Evolutionary conservation across 345 rosid genomes (phyloP), one percentile per base, ranked within the genome.

Genomic region (Linum trigynum): DNA sequence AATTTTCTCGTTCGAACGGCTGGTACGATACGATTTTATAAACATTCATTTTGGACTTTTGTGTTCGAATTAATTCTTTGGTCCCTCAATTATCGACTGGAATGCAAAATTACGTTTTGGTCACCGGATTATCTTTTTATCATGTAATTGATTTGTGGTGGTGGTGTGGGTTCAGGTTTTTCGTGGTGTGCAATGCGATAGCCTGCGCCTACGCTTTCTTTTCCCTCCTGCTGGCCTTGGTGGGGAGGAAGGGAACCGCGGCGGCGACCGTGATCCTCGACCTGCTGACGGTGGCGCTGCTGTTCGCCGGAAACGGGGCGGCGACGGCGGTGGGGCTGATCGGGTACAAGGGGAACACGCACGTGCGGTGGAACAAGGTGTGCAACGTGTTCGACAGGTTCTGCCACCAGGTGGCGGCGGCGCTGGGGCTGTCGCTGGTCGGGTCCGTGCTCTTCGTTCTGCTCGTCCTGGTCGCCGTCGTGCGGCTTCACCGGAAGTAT

Each of bases 291-390:
- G 84, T 77, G 73, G 88, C 80, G 5, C 59, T 87, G 61, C 80
- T 87, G 38, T 85, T 77, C 74, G 81, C 91, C 9, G 59, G 85
- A 60, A 71, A 45, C 1, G 90, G 97, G 50, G 90, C 97, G 0
- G 75, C 87, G 16, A 53, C 72, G 1, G 86, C 87, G 15, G 55
- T 90, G 5, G 88, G 92, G 0, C 38, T 87, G 35, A 51, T 90
- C 56, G 95, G 88, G 42, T 56, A 66, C 16, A 5, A 68, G 41
- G 97, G 97, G 43, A 90, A 90, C 77, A 79, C 86, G 3, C 90
- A 81, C 57, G 77, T 84, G 55, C 66, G 67, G 50, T 87, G 97
- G 95, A 63, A 48, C 11, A 81, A 85, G 71, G 88, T 77, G 59
- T 90, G 97, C 74, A 35, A 58, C 9, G 77, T 72, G 38, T 90